These are phyloP conservation scores for Tolypocladium sp. DNA, from an alignment of 2,329 filamentous ascomycete genomes.

Conservation along the genomic window DNA sequence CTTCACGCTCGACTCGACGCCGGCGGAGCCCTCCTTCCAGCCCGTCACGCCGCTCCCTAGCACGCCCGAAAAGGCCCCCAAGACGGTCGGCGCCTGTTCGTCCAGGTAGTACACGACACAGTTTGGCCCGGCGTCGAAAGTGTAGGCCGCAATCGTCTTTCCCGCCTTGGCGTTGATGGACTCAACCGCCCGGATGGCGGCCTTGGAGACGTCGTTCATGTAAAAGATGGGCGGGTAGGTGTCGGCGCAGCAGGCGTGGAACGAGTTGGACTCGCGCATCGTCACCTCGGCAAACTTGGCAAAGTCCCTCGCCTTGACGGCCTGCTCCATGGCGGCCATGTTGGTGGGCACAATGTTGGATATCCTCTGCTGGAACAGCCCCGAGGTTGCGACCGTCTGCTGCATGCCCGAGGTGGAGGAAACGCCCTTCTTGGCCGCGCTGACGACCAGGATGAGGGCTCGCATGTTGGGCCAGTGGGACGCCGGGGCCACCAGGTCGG, in stretches of 20 bases:
- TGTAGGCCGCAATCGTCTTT: conserved; percentile 81
- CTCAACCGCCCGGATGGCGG: conserved; percentile 83
- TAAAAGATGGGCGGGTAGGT: conserved; percentile 98
- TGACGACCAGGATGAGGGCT: conserved; percentile 83
- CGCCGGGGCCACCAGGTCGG: conserved; percentile 79
- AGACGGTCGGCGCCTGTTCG: conserved; percentile 62
- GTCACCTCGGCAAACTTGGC: conserved; percentile 79
- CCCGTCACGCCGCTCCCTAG: conserved; percentile 53
- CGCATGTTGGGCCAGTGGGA: conserved; percentile 95
- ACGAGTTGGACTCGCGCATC: conserved; percentile 94
- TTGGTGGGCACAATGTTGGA: conserved; percentile 68
- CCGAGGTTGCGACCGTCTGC: conserved; percentile 83
- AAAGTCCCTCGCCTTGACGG: conserved; percentile 73
- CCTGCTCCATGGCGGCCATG: conserved; percentile 79
- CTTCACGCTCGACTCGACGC: conserved; percentile 44
- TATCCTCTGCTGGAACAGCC: conserved; percentile 74
- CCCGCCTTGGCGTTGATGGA: conserved; percentile 75
- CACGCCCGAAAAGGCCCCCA: conserved; percentile 67
- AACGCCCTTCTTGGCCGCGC: conserved; percentile 91
- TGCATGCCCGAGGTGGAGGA: conserved; percentile 94
- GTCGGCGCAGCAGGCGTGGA: conserved; percentile 91
- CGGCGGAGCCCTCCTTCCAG: conserved; percentile 54
- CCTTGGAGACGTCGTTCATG: conserved; percentile 86
- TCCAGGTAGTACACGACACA: conserved; percentile 93
- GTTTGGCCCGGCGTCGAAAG: conserved; percentile 95